Conservation (phyloP, 2,329 filamentous ascomycete genomes). For the Fusarium oligoseptatum region DNA sequence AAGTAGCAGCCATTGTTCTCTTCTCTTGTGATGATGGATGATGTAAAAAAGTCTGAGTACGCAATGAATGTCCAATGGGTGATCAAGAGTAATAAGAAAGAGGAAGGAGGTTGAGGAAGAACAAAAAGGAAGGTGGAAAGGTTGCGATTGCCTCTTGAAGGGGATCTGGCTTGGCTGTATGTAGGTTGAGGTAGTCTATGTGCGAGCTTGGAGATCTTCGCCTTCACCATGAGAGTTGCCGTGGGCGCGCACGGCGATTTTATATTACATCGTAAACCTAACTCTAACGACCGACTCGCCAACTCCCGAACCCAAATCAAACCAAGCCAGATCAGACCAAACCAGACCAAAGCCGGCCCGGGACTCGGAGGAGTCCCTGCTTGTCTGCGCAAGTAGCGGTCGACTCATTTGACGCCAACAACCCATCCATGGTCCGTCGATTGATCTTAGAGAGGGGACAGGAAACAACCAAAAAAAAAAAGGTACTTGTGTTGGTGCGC, state of each 20-base stretch:
- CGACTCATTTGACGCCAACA: slow-evolving; percentile 40
- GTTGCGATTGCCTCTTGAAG: slow-evolving; percentile 26
- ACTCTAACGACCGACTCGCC: background rate
- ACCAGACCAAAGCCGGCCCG: slow-evolving; percentile 37
- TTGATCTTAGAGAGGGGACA: background rate
- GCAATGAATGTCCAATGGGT: slow-evolving; percentile 13
- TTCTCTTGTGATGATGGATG: slow-evolving; percentile 2
- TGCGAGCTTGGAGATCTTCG: slow-evolving; percentile 25
- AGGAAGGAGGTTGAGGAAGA: background rate
- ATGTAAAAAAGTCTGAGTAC: slow-evolving; percentile 12
- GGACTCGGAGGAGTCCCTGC: slow-evolving; percentile 30
- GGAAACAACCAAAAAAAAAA: background rate
- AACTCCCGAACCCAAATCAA: slow-evolving; percentile 21
- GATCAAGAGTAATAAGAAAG: background rate
- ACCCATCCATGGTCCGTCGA: slow-evolving; percentile 28
- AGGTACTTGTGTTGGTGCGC: slow-evolving; percentile 23
- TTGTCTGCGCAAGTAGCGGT: slow-evolving; percentile 37
- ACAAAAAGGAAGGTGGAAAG: background rate
- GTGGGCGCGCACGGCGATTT: slow-evolving; percentile 35
- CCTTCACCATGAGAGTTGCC: slow-evolving; percentile 17
- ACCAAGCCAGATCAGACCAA: background rate
- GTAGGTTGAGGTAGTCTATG: background rate
- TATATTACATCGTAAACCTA: slow-evolving; percentile 36
- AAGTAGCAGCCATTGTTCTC: slow-evolving; percentile 19
- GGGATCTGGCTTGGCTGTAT: background rate